Conservation (phyloP, 2,329 filamentous ascomycete species). For the Colletotrichum sp. region DNA sequence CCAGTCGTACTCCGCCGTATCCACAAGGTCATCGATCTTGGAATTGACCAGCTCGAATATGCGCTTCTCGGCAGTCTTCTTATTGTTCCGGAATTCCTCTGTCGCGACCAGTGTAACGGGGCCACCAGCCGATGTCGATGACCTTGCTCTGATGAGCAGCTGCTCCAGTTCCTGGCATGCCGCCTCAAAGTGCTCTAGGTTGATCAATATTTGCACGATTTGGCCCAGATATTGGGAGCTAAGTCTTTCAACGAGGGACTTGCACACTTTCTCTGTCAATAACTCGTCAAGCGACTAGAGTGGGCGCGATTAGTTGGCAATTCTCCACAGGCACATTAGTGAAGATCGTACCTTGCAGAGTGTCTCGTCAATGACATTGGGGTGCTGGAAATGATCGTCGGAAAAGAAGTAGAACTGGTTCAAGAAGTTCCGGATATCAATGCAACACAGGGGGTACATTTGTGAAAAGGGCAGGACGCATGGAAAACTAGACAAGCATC, state of each 20-base stretch:
- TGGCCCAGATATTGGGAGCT: constrained; percentile 94
- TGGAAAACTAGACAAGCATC: constrained; percentile 70
- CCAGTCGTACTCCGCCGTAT: constrained; percentile 98
- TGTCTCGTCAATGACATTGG: constrained; percentile 88
- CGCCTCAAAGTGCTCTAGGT: constrained; percentile 94
- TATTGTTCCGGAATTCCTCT: constrained; percentile 83
- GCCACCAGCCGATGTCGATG: constrained; percentile 79
- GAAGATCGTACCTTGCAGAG: constrained; percentile 67
- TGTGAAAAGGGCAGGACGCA: constrained; percentile 97
- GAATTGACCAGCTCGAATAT: constrained; percentile 99
- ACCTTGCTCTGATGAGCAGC: constrained; percentile 82
- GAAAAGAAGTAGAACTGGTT: constrained; percentile 99
- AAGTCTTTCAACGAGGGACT: constrained; percentile 84
- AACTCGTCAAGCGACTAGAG: constrained; percentile 86
- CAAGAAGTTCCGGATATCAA: constrained; percentile 95
- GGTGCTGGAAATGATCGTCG: constrained; percentile 93
- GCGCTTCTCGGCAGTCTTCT: constrained; percentile 94
- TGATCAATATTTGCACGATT: constrained; percentile 98
- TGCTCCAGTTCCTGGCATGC: constrained; percentile 90
- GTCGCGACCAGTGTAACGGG: constrained; percentile 83
- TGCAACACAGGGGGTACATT: constrained; percentile 98
- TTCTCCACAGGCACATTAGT: background rate
- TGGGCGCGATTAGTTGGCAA: background rate
- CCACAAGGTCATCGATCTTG: constrained; percentile 96
- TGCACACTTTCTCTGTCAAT: constrained; percentile 90